Evolutionary conservation across 2,329 filamentous ascomycete genomes (phyloP), one percentile per base, ranked within the genome.

Genomic region (Boeremia lycopersici): DNA sequence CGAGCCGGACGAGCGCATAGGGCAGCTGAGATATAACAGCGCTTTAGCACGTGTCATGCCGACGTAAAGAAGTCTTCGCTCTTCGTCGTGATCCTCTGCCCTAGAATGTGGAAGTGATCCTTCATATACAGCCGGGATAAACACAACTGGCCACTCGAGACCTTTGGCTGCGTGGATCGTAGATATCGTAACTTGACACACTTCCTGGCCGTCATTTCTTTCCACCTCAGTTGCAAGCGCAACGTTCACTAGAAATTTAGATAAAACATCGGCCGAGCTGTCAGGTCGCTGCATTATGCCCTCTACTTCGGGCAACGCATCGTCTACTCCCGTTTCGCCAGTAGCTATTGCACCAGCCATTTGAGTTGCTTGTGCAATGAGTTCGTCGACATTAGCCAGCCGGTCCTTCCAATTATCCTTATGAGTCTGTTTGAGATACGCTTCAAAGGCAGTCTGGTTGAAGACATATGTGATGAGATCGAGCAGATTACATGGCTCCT

Each of bases 121-220:
- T 41, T 92, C 86, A 70, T 96, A 96, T 25, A 91, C 89, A 1
- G 90, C 90, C 6, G 95, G 93, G 13, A 98, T 87, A 72, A 98
- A 98, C 1, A 98, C 91, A 1, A 96, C 83, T 0, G 93, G 93
- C 95, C 95, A 99, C 73, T 99, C 93, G 1, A 99, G 81, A 3
- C 93, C 93, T 74, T 99, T 99, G 2, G 93, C 91, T 0, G 93
- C 92, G 71, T 99, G 93, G 10, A 99, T 97, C 0, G 93, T 99
- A 6, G 92, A 97, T 23, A 99, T 91, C 0, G 93, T 97, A 17
- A 98, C 85, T 63, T 90, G 81, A 1, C 75, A 83, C 26, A 79
- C 79, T 47, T 84, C 81, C 19, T 81, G 79, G 2, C 82, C 80
- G 2, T 84, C 81, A 9, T 85, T 82, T 23, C 86, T 83, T 15